These are phyloP conservation scores for Alternaria tenuissima DNA, from an alignment of 2,329 filamentous ascomycete genomes.

Conservation along the genomic window DNA sequence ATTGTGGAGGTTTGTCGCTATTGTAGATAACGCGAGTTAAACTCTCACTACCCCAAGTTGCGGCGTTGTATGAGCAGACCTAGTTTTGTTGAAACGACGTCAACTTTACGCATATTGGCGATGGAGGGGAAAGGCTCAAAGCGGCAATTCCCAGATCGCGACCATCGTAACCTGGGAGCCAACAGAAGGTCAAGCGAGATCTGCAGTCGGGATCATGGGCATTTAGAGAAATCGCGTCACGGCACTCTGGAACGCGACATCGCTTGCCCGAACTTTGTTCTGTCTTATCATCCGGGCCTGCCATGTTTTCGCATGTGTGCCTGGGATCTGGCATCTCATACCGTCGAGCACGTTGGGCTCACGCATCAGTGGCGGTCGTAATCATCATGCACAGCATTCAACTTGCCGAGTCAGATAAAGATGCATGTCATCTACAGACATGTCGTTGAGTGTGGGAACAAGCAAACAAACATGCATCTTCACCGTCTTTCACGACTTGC, in stretches of 20 bases:
- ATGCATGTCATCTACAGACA: neutral
- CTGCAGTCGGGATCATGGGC: conserved; percentile 25
- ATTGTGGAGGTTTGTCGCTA: conserved; percentile 16
- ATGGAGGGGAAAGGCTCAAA: conserved; percentile 23
- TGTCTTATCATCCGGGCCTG: conserved; percentile 14
- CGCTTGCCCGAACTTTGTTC: conserved; percentile 16
- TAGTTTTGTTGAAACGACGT: conserved; percentile 18
- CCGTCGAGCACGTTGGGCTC: conserved; percentile 22
- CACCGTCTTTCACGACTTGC: conserved; percentile 26
- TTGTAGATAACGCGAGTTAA: conserved; percentile 1
- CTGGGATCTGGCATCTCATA: conserved; percentile 15
- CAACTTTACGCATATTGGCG: conserved; percentile 13
- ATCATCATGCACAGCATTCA: conserved; percentile 16
- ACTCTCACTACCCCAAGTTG: neutral
- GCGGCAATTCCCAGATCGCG: conserved; percentile 16
- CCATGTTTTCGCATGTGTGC: conserved; percentile 16
- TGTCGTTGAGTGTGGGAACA: conserved; percentile 14
- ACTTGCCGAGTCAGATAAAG: neutral
- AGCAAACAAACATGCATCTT: conserved; percentile 32
- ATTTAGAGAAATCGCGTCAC: conserved; percentile 17
- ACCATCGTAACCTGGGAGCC: conserved; percentile 15
- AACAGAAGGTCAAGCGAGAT: conserved; percentile 31
- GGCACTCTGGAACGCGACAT: conserved; percentile 8
- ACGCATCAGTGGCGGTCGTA: conserved; percentile 17
- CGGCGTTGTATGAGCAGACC: conserved; percentile 1